phyloP scores from a whole-genome alignment of 2,329 filamentous ascomycete species.

The Tolypocladium album region DNA sequence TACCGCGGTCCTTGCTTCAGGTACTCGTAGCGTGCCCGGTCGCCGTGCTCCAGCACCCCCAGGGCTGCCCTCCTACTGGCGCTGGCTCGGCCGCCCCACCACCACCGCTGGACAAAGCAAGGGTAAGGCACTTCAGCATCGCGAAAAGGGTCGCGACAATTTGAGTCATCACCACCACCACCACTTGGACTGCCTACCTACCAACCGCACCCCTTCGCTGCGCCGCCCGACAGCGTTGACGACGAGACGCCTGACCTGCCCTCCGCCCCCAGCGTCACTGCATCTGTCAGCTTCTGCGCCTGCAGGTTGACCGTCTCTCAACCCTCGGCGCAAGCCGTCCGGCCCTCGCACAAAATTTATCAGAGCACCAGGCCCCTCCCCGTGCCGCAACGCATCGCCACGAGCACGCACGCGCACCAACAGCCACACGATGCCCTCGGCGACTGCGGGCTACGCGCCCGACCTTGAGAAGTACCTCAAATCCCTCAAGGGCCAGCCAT shows the following conservation, averaged over 20 bases:
- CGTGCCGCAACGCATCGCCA: not conserved
- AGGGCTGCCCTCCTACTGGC: not conserved
- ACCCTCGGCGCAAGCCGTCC: not conserved
- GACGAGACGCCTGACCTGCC: not conserved
- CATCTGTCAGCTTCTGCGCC: not conserved
- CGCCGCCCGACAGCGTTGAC: not conserved
- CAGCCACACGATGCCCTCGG: constrained; percentile 21
- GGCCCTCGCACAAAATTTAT: not conserved
- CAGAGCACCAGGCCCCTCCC: not conserved
- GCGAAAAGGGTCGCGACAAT: not conserved
- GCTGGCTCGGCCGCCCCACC: not conserved
- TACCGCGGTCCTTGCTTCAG: no score
- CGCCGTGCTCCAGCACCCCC: no score
- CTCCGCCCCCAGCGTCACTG: not conserved
- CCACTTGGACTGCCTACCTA: not conserved
- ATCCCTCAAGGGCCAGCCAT: constrained; percentile 61
- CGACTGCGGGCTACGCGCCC: constrained; percentile 42
- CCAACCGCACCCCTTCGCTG: not conserved
- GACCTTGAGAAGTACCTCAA: constrained; percentile 70
- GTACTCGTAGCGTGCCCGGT: no score
- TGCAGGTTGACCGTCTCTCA: not conserved
- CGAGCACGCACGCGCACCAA: not conserved
- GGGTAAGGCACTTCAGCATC: no score
- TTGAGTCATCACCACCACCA: not conserved
- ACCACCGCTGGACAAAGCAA: not conserved